A percentile compares a stretch with the other conserved stretches of the same genome.
Conservation (phyloP, 2,329 filamentous ascomycete genomes). For the Xylariaceae sp. region DNA sequence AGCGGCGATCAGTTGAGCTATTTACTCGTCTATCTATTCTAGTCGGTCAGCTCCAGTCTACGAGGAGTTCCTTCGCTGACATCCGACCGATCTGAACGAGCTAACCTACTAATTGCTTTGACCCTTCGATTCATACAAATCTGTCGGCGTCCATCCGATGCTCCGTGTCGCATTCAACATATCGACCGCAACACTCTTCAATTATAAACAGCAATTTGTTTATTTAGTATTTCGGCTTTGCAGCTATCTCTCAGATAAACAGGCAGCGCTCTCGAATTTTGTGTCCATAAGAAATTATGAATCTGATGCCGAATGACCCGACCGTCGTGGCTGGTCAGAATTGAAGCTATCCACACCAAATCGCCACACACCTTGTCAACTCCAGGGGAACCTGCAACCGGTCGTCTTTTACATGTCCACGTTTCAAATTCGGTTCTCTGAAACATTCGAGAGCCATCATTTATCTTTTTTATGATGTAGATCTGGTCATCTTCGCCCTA, state of each 20-base stretch:
- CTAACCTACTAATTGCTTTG: slow-evolving; percentile 9
- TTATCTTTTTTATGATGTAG: not conserved
- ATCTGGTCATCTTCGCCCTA: not conserved
- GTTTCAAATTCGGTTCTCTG: not conserved
- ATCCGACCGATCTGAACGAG: slow-evolving; percentile 17
- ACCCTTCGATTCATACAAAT: slow-evolving; percentile 16
- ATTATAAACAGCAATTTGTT: slow-evolving; percentile 11
- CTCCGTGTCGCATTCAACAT: slow-evolving; percentile 26
- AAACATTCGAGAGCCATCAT: not conserved
- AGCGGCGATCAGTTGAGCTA: slow-evolving; percentile 27
- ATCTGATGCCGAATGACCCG: not conserved
- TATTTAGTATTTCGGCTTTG: slow-evolving; percentile 16
- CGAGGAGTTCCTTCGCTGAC: not conserved
- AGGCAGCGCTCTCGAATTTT: not conserved
- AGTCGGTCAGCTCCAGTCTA: not conserved
- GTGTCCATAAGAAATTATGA: not conserved
- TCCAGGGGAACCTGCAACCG: slow-evolving; percentile 10
- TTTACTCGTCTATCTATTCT: slow-evolving; percentile 16
- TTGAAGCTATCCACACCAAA: slow-evolving; percentile 31
- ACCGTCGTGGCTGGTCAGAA: slow-evolving; percentile 4
- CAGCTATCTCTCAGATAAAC: slow-evolving; percentile 12
- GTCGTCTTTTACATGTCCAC: not conserved
- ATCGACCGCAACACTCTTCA: slow-evolving; percentile 17
- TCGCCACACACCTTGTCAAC: slow-evolving; percentile 12
- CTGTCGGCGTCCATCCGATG: slow-evolving; percentile 16